Percentiles rank a stretch among this genome's conserved stretches.
These are phyloP conservation scores for Paratinospora sagittata DNA, from an alignment of 164 flowering plant genomes.

Conservation along the genomic window DNA sequence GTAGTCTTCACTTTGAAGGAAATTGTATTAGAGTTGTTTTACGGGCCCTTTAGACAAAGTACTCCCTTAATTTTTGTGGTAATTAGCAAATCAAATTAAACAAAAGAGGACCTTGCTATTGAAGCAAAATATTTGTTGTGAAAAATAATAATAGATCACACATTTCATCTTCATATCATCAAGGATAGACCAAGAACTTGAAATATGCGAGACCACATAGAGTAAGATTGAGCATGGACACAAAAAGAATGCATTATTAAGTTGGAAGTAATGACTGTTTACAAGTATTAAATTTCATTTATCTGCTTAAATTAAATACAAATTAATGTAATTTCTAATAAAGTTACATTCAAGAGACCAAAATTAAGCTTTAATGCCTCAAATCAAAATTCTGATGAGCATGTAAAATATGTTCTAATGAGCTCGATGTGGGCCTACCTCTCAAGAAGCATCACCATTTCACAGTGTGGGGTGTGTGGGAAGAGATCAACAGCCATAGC, in stretches of 20 bases:
- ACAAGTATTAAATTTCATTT: background rate
- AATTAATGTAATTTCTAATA: background rate
- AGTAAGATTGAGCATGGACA: background rate
- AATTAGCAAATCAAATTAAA: too few relatives aligned
- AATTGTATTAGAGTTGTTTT: background rate
- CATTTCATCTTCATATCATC: too few relatives aligned
- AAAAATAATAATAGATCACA: too few relatives aligned
- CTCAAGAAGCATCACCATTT: constrained; percentile 89
- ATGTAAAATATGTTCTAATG: background rate
- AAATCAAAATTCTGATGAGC: constrained; percentile 6
- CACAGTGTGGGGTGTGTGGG: constrained; percentile 87
- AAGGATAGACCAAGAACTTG: background rate
- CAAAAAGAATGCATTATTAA: background rate
- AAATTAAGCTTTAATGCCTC: background rate
- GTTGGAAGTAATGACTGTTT: background rate
- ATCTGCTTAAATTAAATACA: background rate
- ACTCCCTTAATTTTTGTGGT: too few relatives aligned
- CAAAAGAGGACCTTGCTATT: too few relatives aligned
- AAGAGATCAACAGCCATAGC: constrained; percentile 91
- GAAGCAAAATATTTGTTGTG: too few relatives aligned
- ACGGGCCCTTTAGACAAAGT: background rate
- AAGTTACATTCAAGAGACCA: background rate
- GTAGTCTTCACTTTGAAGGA: background rate
- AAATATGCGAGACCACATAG: background rate
- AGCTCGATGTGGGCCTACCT: constrained; percentile 33